Percentiles rank a stretch among this genome's conserved stretches.
These are phyloP conservation scores for Scheffersomyces illinoinensis DNA, from an alignment of 1,139 yeast species.

Conservation along the genomic window DNA sequence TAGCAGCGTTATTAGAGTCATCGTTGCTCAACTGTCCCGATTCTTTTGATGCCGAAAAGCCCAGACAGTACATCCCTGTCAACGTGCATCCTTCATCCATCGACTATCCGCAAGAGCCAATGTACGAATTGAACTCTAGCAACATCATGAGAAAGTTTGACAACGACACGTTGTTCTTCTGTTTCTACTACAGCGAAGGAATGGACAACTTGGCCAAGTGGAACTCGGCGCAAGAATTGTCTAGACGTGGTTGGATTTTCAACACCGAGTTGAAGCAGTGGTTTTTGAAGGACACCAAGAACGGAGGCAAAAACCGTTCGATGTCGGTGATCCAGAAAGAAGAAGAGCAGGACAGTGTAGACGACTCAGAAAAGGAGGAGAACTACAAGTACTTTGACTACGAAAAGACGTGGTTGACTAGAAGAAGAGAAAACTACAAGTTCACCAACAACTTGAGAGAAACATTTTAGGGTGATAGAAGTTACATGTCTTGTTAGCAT, in stretches of 20 bases:
- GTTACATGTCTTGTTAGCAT: not conserved
- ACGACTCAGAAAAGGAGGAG: conserved; percentile 43
- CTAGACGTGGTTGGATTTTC: conserved; percentile 84
- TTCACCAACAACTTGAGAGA: conserved; percentile 26
- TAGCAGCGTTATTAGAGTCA: conserved; percentile 63
- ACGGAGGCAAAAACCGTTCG: conserved; percentile 41
- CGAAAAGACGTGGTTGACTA: conserved; percentile 85
- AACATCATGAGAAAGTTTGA: conserved; percentile 72
- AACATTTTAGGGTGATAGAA: conserved; percentile 8
- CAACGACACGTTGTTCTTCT: conserved; percentile 85
- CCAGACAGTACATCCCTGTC: conserved; percentile 75
- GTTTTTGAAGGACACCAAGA: conserved; percentile 61
- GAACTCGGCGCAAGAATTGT: conserved; percentile 82
- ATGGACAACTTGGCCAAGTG: conserved; percentile 52
- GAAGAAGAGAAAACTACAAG: conserved; percentile 71
- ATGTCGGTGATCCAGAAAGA: conserved; percentile 37
- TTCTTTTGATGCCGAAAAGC: conserved; percentile 86
- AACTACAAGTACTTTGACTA: conserved; percentile 87
- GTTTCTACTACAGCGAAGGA: conserved; percentile 75
- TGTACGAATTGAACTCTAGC: conserved; percentile 54
- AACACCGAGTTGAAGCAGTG: conserved; percentile 78
- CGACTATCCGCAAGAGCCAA: conserved; percentile 90
- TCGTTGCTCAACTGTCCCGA: conserved; percentile 91
- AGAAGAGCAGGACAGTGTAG: conserved; percentile 22
- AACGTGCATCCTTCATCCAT: conserved; percentile 89